phyloP scores from a whole-genome alignment of 805 yeast genomes.

The Tetrapisispora nanseiensis region DNA sequence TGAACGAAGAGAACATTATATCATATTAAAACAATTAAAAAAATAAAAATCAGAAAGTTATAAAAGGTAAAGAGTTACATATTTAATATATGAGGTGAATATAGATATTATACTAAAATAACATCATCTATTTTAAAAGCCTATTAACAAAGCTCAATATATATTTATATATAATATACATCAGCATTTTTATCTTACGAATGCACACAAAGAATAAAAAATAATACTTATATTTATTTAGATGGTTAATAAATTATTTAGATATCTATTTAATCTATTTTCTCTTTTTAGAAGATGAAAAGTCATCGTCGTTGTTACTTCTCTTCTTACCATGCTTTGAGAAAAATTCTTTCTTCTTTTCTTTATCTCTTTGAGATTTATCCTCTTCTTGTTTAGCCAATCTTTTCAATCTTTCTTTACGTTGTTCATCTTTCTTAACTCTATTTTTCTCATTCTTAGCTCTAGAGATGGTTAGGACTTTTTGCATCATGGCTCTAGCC shows the following conservation, averaged over 20 bases:
- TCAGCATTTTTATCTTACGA: background rate
- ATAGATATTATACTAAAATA: too few species aligned
- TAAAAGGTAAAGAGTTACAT: background rate
- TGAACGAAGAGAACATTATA: too few species aligned
- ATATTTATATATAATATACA: background rate
- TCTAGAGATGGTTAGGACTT: conserved; percentile 72
- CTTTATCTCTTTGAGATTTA: conserved; percentile 65
- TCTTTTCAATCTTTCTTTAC: conserved; percentile 64
- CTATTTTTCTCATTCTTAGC: conserved; percentile 74
- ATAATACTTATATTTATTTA: too few species aligned
- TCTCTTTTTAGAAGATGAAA: conserved; percentile 12
- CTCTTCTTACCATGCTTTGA: conserved; percentile 61
- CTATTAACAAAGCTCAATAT: background rate
- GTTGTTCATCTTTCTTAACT: conserved; percentile 64
- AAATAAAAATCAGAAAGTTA: too few species aligned
- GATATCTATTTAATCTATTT: conserved; percentile 3
- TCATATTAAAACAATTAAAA: too few species aligned
- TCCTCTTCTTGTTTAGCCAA: conserved; percentile 65
- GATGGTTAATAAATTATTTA: background rate
- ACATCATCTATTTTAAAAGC: too few species aligned
- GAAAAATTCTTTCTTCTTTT: conserved; percentile 81
- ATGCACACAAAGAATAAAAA: too few species aligned
- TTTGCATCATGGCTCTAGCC: conserved; percentile 80
- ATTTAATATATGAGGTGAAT: too few species aligned
- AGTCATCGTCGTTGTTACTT: conserved; percentile 27